Conservation (phyloP, 2,329 filamentous ascomycete genomes). For the Fusarium begoniae region DNA sequence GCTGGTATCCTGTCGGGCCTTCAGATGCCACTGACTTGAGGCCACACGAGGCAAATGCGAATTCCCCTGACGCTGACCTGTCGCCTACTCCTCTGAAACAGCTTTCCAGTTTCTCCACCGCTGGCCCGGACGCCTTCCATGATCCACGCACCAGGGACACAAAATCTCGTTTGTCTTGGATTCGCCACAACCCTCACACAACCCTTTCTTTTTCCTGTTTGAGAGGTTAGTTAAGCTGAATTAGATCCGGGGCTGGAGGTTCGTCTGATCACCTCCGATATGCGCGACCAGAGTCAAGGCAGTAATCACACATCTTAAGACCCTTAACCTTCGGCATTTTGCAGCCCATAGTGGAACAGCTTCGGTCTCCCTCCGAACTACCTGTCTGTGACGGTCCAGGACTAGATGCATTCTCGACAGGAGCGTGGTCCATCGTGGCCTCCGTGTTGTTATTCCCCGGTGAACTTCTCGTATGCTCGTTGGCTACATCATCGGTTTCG, state of each 20-base stretch:
- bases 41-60: not conserved
- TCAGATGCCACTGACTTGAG: not conserved
- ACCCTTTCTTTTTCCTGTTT: not conserved
- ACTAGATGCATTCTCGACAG: not conserved
- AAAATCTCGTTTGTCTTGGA: no score
- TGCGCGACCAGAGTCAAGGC: no score
- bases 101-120: no score
- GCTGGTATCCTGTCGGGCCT: not conserved
- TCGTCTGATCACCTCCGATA: not conserved
- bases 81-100: not conserved
- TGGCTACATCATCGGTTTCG: not conserved
- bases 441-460: not conserved
- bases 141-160: no score
- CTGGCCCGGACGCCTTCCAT: no score
- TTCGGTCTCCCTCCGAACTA: not conserved
- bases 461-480: rapidly evolving
- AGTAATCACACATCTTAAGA: no score
- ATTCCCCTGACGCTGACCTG: rapidly evolving
- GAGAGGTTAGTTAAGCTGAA: not conserved
- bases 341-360: no score
- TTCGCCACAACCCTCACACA: no score
- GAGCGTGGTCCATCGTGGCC: no score
- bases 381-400: not conserved
- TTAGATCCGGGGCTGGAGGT: not conserved
- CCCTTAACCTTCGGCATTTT: no score